Base-by-base conservation (phyloP, 257 asterid genomes). In the Orobanche coerulescens region DNA sequence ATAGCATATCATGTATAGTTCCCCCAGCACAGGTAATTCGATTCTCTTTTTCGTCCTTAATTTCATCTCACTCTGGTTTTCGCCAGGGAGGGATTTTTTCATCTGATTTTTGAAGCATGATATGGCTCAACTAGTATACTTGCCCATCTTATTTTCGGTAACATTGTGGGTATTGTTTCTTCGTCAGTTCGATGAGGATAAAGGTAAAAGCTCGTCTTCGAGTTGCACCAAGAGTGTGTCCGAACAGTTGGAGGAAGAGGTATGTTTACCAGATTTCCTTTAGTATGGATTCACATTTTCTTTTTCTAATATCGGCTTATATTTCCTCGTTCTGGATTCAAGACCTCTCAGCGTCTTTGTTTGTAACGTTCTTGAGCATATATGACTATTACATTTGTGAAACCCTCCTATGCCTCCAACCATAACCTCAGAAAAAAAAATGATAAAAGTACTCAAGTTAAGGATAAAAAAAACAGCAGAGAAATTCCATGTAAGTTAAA, bases 191-290 rank as follows among this genome's bases (percentile, higher is more conserved):
- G 93, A 86, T 37, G 98, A 78, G 72, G 95, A 88, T 40, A 84
- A 84, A 75, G 79, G 89, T 51, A 85, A 84, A 74, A 63, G 66
- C 71, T 68, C 84, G 53, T 70, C 88, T 65, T 71, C 82, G 54
- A 73, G 81, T 50, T 70, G 82, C 72, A 63, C 76, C 73, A 88
- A 78, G 83, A 84, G 83, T 40, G 78, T 88, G 53, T 67, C 72
- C 3, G 98, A 92, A 75, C 82, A 83, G 62, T 56, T 88, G 68
- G 85, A 86, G 65, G 97, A 84, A 71, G 95, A 88, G 98, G 98
- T 88, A 69, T n/a, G 19, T 63, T 24, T 30, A 31, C 25, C 65
- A 59, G 8, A 75, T 61, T 64, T 54, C 31, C 31, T 39, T 22
- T 52, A 42, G 49, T 31, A 47, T 34, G 62, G 50, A 44, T 26